phyloP scores from a whole-genome alignment of 2,329 filamentous ascomycete species.

The Macroventuria anomochaeta region DNA sequence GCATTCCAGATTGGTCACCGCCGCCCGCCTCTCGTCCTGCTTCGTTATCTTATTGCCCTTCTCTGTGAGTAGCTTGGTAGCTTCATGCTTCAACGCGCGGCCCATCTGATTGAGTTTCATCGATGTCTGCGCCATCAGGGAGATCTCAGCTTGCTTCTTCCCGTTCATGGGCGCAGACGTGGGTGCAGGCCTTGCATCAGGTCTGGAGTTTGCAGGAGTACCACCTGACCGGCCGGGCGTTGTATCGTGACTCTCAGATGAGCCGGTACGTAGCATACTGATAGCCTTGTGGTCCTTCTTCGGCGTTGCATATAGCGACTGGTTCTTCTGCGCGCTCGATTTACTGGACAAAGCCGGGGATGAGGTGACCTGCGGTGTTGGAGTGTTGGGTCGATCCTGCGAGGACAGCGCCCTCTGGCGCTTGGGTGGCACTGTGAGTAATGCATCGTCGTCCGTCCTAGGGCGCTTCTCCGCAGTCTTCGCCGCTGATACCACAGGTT shows the following conservation, averaged over 20 bases:
- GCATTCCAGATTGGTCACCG: constrained; percentile 54
- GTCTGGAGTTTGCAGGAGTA: constrained; percentile 35
- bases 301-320: constrained; percentile 41
- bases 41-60: constrained; percentile 35
- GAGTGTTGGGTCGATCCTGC: constrained; percentile 44
- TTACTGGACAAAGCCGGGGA: constrained; percentile 41
- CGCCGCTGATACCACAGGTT: constrained; percentile 13
- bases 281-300: constrained; percentile 44
- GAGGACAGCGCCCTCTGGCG: constrained; percentile 40
- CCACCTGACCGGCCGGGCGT: constrained; percentile 45
- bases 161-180: constrained; percentile 42
- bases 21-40: constrained; percentile 47
- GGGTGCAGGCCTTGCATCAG: constrained; percentile 32
- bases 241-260: constrained; percentile 43
- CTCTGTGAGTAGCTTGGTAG: constrained; percentile 44
- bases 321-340: constrained; percentile 40
- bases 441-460: constrained; percentile 44
- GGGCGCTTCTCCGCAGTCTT: constrained; percentile 45
- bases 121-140: constrained; percentile 48
- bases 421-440: constrained; percentile 37
- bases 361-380: constrained; percentile 32
- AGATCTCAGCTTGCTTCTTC: constrained; percentile 43
- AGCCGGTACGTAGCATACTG: constrained; percentile 46
- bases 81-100: constrained; percentile 55
- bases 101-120: constrained; percentile 52